Evolutionary conservation across 1,284 basidiomycete species (phyloP), one percentile per base, ranked within the genome.

Genomic region (Marasmius tenuissimus): DNA sequence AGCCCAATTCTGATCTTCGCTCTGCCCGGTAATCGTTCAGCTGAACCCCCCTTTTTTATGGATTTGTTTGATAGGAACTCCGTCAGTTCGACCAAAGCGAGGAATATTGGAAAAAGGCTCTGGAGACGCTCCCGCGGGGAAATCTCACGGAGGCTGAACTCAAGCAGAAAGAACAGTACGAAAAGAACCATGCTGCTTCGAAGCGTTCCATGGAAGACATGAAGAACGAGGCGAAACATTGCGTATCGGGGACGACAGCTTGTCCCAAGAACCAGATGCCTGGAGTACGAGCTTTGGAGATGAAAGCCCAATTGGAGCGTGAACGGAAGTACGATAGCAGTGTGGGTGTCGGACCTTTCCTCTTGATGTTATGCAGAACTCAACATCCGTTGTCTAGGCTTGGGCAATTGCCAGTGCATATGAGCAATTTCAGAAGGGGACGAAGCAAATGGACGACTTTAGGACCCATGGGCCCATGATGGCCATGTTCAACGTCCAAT

Each of bases 141-240:
- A 61, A 65, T 11, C 63, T 71, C 5, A 68, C 65, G 9, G 59
- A 63, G 0, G 64, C 68, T 12, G 68, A 75, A 33, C 47, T 59
- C 47, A 68, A 69, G 50, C 68, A 73, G 40, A 74, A 69, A 51
- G 57, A 61, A 3, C 70, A 73, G 47, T 76, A 73, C 51, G 64
- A 68, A 50, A 67, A 61, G 35, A 12, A 63, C 67, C 39, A 62
- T 70, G 45, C 52, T 20, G 11, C 27, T 37, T 11, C 52, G 6
- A n/a, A n/a, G 5, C 5, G 10, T 37, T 33, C 52, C 34, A 34
- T 54, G 5, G 34, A 34, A 18, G n/a, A 35, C 34, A 37, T 38
- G 9, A 33, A 38, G 14, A 54, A 18, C 34, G 45, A 47, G 16
- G 16, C 2, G 9, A 47, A n/a, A 5, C 2, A 47, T n/a, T 5